These are phyloP conservation scores for Pistacia atlantica DNA, from an alignment of 345 rosid species.

Conservation along the genomic window DNA sequence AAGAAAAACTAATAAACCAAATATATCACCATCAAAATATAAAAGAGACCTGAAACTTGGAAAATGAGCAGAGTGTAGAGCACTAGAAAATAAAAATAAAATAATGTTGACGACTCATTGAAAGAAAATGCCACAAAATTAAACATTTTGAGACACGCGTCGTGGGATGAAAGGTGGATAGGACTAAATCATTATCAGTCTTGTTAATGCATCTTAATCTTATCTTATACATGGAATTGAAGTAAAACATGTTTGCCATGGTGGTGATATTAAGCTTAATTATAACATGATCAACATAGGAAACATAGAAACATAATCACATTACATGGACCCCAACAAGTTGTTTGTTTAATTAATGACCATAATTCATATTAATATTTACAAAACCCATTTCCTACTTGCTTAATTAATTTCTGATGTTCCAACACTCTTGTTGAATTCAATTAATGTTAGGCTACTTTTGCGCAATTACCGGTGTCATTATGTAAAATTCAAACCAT, in stretches of 20 bases:
- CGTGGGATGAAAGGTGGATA: background rate
- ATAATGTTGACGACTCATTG: background rate
- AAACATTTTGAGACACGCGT: background rate
- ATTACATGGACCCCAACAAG: constrained; percentile 25
- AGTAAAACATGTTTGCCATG: constrained; percentile 44
- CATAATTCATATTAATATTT: background rate
- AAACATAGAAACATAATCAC: constrained; percentile 42
- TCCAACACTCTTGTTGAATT: background rate
- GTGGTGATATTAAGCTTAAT: constrained; percentile 6
- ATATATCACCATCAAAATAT: no score
- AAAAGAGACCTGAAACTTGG: no score
- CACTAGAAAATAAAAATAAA: background rate
- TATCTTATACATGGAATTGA: constrained; percentile 18
- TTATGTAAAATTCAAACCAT: background rate
- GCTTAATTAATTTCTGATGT: no score
- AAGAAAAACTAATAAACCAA: no score
- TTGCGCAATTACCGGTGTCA: constrained; percentile 2
- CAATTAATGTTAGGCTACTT: background rate
- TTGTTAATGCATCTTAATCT: constrained; percentile 48
- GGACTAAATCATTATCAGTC: constrained; percentile 10
- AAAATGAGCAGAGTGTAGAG: no score
- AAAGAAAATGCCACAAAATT: background rate
- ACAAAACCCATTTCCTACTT: background rate
- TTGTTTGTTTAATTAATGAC: background rate
- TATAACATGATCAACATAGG: constrained; percentile 31